Percentiles rank a stretch among this genome's conserved stretches.
These are phyloP conservation scores for Xylaria sp. DNA, from an alignment of 2,329 filamentous ascomycete genomes.

Conservation along the genomic window DNA sequence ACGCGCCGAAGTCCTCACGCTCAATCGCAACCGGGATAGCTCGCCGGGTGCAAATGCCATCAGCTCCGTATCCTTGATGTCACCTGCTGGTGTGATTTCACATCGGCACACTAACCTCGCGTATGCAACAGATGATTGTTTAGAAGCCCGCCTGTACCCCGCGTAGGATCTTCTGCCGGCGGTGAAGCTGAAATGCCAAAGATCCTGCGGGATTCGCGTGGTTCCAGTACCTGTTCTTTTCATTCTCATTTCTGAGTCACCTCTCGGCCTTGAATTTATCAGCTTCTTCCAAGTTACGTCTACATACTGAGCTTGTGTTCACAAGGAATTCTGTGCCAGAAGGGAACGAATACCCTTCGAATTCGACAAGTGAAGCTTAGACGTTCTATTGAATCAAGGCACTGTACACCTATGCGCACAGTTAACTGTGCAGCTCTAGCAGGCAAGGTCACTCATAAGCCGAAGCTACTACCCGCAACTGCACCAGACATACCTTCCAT, in stretches of 20 bases:
- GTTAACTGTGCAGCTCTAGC: conserved; percentile 55
- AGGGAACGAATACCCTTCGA: conserved; percentile 58
- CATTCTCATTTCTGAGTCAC: conserved; percentile 28
- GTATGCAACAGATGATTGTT: conserved; percentile 35
- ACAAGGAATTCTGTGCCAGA: conserved; percentile 57
- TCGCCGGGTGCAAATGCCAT: conserved; percentile 22
- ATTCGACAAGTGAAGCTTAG: conserved; percentile 57
- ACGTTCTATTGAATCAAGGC: conserved; percentile 52
- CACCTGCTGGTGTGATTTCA: conserved; percentile 26
- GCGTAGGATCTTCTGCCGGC: conserved; percentile 33
- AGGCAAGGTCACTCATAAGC: conserved; percentile 12
- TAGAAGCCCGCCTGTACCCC: conserved; percentile 35
- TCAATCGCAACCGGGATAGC: conserved; percentile 30
- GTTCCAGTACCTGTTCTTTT: not conserved
- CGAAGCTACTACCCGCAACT: conserved; percentile 46
- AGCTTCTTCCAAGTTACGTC: conserved; percentile 15
- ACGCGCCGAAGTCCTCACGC: conserved; percentile 22
- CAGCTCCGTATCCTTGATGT: conserved; percentile 28
- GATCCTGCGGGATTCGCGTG: conserved; percentile 14
- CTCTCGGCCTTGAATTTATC: conserved; percentile 32
- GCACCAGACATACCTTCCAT: conserved; percentile 50
- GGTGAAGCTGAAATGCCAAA: conserved; percentile 33
- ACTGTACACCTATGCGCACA: conserved; percentile 39
- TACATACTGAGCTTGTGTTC: conserved; percentile 53
- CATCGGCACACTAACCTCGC: conserved; percentile 36